Percentiles rank a stretch among this genome's conserved stretches.
Evolutionary conservation across 1,284 basidiomycete genomes (phyloP).

Genomic region (Boletus mariae): DNA sequence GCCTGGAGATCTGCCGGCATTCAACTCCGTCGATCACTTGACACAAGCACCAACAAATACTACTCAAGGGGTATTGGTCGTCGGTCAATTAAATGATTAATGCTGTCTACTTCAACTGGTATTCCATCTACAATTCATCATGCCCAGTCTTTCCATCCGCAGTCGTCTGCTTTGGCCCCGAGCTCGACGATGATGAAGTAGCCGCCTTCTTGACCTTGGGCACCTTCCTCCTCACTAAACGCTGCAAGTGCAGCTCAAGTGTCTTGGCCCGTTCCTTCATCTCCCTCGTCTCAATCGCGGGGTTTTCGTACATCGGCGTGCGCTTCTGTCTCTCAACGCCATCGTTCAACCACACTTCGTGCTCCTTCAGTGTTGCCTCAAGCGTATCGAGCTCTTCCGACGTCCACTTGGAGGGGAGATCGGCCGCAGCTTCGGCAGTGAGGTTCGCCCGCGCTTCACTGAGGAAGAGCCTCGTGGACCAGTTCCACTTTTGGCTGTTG

Average conservation of each 20-base stretch:
- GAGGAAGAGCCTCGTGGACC: constrained; percentile 78
- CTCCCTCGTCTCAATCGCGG: constrained; percentile 77
- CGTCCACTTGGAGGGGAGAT: constrained; percentile 74
- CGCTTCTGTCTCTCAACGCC: constrained; percentile 78
- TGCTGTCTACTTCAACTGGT: constrained; percentile 12
- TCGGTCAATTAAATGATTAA: not conserved
- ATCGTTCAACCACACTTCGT: constrained; percentile 77
- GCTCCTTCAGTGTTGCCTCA: constrained; percentile 70
- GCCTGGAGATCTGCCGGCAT: not conserved
- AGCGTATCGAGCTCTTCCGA: constrained; percentile 75
- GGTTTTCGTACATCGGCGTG: constrained; percentile 72
- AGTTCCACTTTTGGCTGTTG: constrained; percentile 80
- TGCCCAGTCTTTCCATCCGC: constrained; percentile 22
- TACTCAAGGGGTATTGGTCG: too few relatives aligned
- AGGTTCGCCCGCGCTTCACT: constrained; percentile 73
- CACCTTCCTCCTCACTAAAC: constrained; percentile 61
- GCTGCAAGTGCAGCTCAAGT: constrained; percentile 71
- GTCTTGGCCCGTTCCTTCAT: constrained; percentile 79
- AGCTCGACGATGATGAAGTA: constrained; percentile 12
- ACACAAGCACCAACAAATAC: constrained; percentile 32
- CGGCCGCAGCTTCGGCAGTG: constrained; percentile 53
- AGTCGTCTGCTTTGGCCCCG: constrained; percentile 17
- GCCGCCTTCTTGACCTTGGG: constrained; percentile 50
- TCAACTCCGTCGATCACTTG: constrained; percentile 1
- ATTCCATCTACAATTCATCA: constrained; percentile 28